Evolutionary conservation across 2,329 filamentous ascomycete species (phyloP).

Genomic region (Fusarium albosuccineum): DNA sequence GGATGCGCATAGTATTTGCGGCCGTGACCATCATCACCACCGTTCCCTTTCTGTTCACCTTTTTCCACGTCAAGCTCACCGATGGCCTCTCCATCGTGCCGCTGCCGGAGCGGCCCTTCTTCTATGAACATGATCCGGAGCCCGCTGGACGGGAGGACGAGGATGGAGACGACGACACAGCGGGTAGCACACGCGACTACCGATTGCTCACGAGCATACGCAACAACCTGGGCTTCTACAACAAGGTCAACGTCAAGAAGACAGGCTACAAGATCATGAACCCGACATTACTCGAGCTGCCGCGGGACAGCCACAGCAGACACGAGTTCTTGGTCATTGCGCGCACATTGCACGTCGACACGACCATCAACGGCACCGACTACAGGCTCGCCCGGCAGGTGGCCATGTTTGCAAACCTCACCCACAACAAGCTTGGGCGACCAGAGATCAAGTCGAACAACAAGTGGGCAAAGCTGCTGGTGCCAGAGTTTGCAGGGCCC

Average conservation of each 20-base stretch:
- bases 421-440: constrained; percentile 18
- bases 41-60: constrained; percentile 17
- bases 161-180: neutral
- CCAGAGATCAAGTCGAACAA: constrained; percentile 15
- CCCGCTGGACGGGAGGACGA: constrained; percentile 5
- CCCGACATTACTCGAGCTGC: constrained; percentile 35
- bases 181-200: constrained; percentile 17
- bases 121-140: constrained; percentile 23
- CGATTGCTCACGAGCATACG: constrained; percentile 31
- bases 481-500: constrained; percentile 30
- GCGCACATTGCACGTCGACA: constrained; percentile 19
- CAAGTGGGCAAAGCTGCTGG: constrained; percentile 29
- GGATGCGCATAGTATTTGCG: constrained; percentile 24
- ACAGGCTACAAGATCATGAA: constrained; percentile 35
- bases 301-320: constrained; percentile 11
- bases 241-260: constrained; percentile 25
- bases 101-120: constrained; percentile 26
- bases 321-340: constrained; percentile 40
- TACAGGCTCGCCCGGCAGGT: constrained; percentile 35
- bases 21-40: constrained; percentile 21
- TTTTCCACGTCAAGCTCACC: constrained; percentile 28
- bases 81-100: constrained; percentile 21
- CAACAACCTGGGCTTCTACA: constrained; percentile 39
- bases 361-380: constrained; percentile 17
- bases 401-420: constrained; percentile 34